Base-by-base conservation (phyloP, 129 eudicot genomes). In the Scalesia atractyloides region DNA sequence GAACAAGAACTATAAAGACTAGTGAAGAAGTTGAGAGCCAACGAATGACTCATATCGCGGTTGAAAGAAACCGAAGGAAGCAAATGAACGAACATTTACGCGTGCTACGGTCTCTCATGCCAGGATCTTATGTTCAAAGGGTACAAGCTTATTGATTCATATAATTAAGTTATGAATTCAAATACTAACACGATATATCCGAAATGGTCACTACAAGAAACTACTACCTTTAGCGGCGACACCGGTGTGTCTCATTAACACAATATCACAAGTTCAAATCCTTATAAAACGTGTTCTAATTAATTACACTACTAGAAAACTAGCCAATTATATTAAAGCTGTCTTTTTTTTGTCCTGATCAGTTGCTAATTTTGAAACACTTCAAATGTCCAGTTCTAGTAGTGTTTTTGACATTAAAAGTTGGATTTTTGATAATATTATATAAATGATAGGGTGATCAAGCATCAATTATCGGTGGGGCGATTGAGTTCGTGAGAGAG, bases 51-150 rank as follows among this genome's bases (percentile, higher is more conserved):
- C 98, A 94, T 61, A 94, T 94, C 26, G 98, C 98, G 0, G 98
- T 94, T 2, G 98, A 94, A 70, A 90, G 98, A 76, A 94, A 94
- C 59, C 73, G 98, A 52, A 79, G 98, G 79, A 94, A 94, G 85
- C 97, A 89, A 74, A 94, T 94, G 98, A 94, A 94, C 36, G 97
- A 94, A 68, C 98, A 94, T 88, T 89, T 94, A 78, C 86, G 97
- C 0, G 97, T 94, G 39, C 66, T 94, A 61, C 80, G 97, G 74
- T 86, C 97, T 75, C 98, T 94, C 86, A 94, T 94, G 98, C 98
- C 98, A 0, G 90, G 97, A 65, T 89, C 98, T 63, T 93, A 89
- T 49, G 97, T 93, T 7, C 98, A 93, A 86, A 82, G 98, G 96
- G 98, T 93, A 93, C 8, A 20, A 58, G 19, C 2, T 19, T 11